Evolutionary conservation across 139 green algal genomes (phyloP).

Genomic region (Chlorella sorokiniana): DNA sequence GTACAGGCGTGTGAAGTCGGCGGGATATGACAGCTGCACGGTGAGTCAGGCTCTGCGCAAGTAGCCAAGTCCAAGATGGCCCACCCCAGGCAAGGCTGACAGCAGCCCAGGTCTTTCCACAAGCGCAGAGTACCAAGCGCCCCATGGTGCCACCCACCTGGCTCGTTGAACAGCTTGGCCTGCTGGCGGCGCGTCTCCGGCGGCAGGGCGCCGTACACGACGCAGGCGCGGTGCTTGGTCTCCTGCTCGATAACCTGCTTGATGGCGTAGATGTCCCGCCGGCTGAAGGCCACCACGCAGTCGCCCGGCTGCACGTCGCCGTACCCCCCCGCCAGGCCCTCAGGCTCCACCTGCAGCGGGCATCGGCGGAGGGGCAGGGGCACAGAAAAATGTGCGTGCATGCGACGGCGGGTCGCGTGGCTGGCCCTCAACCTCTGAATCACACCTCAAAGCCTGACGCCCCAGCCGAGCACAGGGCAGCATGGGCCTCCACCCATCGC

Average conservation of each 20-base stretch:
- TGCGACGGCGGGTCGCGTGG: background rate
- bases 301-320: constrained; percentile 78
- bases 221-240: constrained; percentile 53
- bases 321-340: constrained; percentile 25
- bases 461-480: no score
- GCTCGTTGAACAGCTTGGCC: constrained; percentile 86
- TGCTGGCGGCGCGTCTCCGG: constrained; percentile 85
- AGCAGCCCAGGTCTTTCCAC: background rate
- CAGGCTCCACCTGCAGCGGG: constrained; percentile 11
- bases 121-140: background rate
- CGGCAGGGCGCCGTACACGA: constrained; percentile 91
- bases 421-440: no score
- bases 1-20: background rate
- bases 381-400: no score
- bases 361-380: no score
- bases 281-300: constrained; percentile 93
- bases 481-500: no score
- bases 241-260: constrained; percentile 67
- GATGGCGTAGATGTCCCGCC: constrained; percentile 79
- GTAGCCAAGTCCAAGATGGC: no score
- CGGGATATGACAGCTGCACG: background rate
- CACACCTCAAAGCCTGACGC: no score
- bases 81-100: no score
- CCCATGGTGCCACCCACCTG: background rate
- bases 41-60: background rate